Evolutionary conservation across 2,329 filamentous ascomycete genomes (phyloP).

Genomic region (Cordyceps pruinosa): DNA sequence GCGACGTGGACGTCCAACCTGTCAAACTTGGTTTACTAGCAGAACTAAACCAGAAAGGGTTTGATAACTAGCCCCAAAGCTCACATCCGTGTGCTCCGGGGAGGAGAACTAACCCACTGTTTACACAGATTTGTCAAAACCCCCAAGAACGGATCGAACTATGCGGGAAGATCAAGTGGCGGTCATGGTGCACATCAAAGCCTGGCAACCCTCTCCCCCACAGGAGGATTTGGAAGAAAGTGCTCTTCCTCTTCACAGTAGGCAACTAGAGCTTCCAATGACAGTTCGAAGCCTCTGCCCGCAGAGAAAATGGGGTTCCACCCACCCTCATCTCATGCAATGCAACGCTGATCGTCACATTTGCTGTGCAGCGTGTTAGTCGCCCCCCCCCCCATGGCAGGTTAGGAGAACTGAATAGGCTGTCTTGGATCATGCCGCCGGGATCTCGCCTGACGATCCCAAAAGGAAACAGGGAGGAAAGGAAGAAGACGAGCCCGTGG

Average conservation of each 20-base stretch:
- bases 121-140: background rate
- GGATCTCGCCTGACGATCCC: background rate
- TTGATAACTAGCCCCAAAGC: background rate
- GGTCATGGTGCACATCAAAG: background rate
- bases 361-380: background rate
- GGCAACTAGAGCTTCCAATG: too few species aligned
- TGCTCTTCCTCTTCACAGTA: too few species aligned
- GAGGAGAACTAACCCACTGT: background rate
- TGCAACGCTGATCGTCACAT: background rate
- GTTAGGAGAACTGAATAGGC: background rate
- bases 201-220: background rate
- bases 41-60: background rate
- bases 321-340: background rate
- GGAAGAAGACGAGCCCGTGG: background rate
- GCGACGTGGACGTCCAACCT: background rate
- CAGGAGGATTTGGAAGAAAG: background rate
- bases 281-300: too few species aligned
- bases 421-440: background rate
- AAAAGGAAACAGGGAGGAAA: background rate
- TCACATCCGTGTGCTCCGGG: background rate
- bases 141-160: background rate
- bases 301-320: background rate
- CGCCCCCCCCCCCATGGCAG: background rate
- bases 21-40: background rate
- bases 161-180: background rate